Conservation (phyloP, 345 rosid species). For the Citropsis articulata region DNA sequence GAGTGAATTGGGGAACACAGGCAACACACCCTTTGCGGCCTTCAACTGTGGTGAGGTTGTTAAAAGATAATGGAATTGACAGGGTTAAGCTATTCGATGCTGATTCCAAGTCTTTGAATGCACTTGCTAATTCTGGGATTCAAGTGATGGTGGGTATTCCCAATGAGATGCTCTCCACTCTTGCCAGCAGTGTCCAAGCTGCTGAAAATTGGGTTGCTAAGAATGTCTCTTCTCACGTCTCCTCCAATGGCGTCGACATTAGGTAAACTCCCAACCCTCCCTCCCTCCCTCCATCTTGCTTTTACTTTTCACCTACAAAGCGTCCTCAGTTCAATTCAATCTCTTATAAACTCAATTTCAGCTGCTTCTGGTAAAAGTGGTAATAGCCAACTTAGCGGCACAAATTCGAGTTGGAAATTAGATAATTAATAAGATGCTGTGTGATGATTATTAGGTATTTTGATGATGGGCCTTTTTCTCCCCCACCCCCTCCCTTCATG, state of each 20-base stretch:
- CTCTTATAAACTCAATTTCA: no score
- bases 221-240: slow-evolving; percentile 61
- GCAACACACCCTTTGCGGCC: slow-evolving; percentile 58
- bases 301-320: no score
- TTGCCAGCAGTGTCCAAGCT: slow-evolving; percentile 50
- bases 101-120: slow-evolving; percentile 40
- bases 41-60: slow-evolving; percentile 49
- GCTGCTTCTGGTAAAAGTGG: no score
- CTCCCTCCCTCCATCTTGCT: background rate
- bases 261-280: slow-evolving; percentile 29
- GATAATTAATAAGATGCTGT: background rate
- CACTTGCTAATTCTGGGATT: slow-evolving; percentile 55
- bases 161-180: slow-evolving; percentile 55
- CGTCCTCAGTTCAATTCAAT: no score
- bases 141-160: slow-evolving; percentile 85
- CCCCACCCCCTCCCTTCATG: background rate
- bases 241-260: slow-evolving; percentile 56
- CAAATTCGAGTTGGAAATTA: background rate
- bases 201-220: slow-evolving; percentile 72
- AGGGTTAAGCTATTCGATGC: slow-evolving; percentile 82
- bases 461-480: background rate
- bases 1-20: slow-evolving; percentile 79
- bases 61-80: slow-evolving; percentile 55
- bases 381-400: background rate
- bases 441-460: background rate